Evolutionary conservation across 139 green algal species (phyloP).

Genomic region (Chlorella sorokiniana): DNA sequence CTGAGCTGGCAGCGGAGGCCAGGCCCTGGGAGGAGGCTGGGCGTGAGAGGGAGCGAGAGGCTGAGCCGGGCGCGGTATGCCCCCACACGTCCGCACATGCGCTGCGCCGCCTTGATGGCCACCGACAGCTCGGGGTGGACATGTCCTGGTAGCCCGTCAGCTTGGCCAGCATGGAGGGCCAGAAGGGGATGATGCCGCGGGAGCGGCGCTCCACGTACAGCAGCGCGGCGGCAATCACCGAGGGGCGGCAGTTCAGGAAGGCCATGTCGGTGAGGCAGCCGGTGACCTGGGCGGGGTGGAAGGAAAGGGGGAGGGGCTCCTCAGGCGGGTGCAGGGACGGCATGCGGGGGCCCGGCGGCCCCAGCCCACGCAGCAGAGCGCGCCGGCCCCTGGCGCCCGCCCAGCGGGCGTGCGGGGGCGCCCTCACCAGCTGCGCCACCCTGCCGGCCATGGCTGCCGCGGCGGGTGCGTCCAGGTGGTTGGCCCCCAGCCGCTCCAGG

Average conservation of each 20-base stretch:
- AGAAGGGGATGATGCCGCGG: slow-evolving; percentile 83
- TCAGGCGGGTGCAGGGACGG: not conserved
- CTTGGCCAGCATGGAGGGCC: slow-evolving; percentile 82
- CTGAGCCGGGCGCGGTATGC: slow-evolving; percentile 2
- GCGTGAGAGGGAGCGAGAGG: slow-evolving; percentile 2
- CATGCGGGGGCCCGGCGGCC: not conserved
- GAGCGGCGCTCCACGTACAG: slow-evolving; percentile 79
- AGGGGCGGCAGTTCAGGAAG: slow-evolving; percentile 86
- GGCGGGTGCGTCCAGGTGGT: not conserved
- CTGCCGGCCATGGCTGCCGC: slow-evolving; percentile 20
- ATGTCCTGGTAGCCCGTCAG: slow-evolving; percentile 84
- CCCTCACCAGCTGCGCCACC: slow-evolving; percentile 21
- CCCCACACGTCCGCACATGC: slow-evolving; percentile 43
- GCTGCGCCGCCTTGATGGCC: slow-evolving; percentile 79
- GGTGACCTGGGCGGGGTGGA: slow-evolving; percentile 31
- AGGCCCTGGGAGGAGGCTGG: not conserved
- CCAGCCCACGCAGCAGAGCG: too few relatives aligned
- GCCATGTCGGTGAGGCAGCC: slow-evolving; percentile 73
- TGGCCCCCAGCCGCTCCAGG: slow-evolving; percentile 68
- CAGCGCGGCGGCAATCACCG: slow-evolving; percentile 79
- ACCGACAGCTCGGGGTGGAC: slow-evolving; percentile 71
- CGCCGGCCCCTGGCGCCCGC: too few relatives aligned
- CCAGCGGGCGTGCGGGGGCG: too few relatives aligned
- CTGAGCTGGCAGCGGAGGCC: not conserved
- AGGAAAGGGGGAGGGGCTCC: not conserved